Conservation (phyloP, 306 rosid genomes). For the Vachellia collinsii region DNA sequence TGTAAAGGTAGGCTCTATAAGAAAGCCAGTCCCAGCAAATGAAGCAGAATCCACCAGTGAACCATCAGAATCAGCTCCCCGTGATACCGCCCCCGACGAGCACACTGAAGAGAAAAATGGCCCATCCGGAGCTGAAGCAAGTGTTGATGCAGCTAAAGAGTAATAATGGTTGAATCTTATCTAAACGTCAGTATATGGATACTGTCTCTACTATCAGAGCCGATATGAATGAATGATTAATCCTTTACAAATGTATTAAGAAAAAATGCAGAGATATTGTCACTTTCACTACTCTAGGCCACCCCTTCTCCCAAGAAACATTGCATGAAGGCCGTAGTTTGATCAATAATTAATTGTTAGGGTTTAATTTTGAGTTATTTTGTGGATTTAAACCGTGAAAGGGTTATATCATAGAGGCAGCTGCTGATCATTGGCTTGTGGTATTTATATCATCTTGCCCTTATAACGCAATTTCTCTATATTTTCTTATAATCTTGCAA, state of each 20-base stretch:
- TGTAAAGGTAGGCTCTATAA: conserved; percentile 67
- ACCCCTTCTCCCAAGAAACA: conserved; percentile 19
- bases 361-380: neutral
- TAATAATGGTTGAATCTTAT: conserved; percentile 27
- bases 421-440: neutral
- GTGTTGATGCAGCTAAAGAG: conserved; percentile 47
- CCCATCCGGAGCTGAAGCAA: conserved; percentile 53
- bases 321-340: conserved; percentile 25
- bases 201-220: conserved; percentile 10
- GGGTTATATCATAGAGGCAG: neutral
- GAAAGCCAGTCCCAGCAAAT: conserved; percentile 46
- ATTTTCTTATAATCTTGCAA: neutral
- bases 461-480: neutral
- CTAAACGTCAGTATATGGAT: conserved; percentile 8
- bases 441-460: neutral
- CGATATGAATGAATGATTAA: conserved; percentile 18
- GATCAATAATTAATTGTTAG: conserved; percentile 32
- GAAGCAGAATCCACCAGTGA: conserved; percentile 54
- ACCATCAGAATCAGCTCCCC: conserved; percentile 46
- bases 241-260: conserved; percentile 34
- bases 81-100: conserved; percentile 20
- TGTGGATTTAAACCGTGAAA: neutral
- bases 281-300: conserved; percentile 33
- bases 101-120: conserved; percentile 42
- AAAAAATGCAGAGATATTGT: conserved; percentile 21